Base-by-base conservation (phyloP, 305 asterid genomes). In the Rubia balearica region DNA sequence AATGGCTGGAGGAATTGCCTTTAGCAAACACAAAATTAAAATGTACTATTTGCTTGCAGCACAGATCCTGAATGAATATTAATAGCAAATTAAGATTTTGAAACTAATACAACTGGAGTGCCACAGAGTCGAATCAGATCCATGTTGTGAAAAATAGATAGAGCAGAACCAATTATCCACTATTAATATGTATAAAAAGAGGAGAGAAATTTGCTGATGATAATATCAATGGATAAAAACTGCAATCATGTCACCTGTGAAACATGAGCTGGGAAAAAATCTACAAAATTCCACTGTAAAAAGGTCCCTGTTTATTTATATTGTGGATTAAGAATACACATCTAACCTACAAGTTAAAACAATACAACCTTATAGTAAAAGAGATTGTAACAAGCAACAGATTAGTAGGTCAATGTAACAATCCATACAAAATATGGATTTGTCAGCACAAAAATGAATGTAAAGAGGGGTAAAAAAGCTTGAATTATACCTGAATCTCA, bases 401-500 rank as follows among this genome's bases (percentile, higher is more conserved):
- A 42, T 24, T 12, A 53, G 21, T 40, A 21, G 65, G 10, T 17
- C 46, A 68, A 3, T 66, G 27, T 21, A 38, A 30, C 33, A 22
- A 8, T 68, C 49, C 49, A 42, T 41, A 33, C 63, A 33, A 51
- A 13, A 41, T 6, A 49, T 27, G 65, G 17, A 48, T 41, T 42
- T 22, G 51, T 64, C 48, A 67, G 27, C 49, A 17, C 5, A 24
- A 36, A 19, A 21, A 9, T 56, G 66, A 49, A 74, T 48, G 38
- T 8, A 33, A 9, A 57, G 51, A 56, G 43, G 21, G 30, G 71
- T 63, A 27, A 67, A 72, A 61, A 60, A 68, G 53, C 61, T 76
- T 67, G 68, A 63, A 77, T 17, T 65, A 40, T 87, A 92, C 97
- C 97, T 88, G 81, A 67, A 86, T 71, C 70, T 86, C 88, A 72